A percentile compares a stretch with the other conserved stretches of the same genome.
These are phyloP conservation scores for Gillenia trifoliata DNA, from an alignment of 306 rosid genomes.

Conservation along the genomic window DNA sequence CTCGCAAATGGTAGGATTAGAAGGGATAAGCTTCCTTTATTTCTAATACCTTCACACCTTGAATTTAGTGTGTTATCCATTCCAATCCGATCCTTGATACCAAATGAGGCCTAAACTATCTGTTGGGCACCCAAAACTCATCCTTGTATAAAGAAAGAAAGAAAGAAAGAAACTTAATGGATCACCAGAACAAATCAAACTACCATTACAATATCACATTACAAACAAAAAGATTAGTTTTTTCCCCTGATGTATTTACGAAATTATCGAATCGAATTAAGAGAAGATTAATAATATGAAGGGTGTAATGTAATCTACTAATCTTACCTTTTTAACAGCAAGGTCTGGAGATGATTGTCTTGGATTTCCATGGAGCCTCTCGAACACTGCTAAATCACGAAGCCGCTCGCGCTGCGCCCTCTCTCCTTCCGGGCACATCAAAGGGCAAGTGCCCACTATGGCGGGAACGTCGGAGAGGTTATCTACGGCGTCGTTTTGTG, in stretches of 20 bases:
- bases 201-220: too few relatives aligned
- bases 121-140: background rate
- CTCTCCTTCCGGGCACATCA: constrained; percentile 89
- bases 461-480: constrained; percentile 24
- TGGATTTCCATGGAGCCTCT: constrained; percentile 70
- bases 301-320: background rate
- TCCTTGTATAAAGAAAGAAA: background rate
- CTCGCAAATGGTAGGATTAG: too few relatives aligned
- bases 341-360: constrained; percentile 59
- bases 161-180: background rate
- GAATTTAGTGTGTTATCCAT: too few relatives aligned
- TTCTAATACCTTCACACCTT: too few relatives aligned
- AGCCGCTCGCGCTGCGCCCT: constrained; percentile 74
- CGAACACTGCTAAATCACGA: constrained; percentile 83
- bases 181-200: background rate
- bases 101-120: too few relatives aligned
- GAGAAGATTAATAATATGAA: background rate
- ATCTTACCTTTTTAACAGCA: constrained; percentile 78
- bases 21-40: too few relatives aligned
- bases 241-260: background rate
- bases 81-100: too few relatives aligned
- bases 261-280: background rate
- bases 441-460: constrained; percentile 64
- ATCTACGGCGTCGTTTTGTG: constrained; percentile 6
- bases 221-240: too few relatives aligned